Percentiles rank a stretch among this genome's conserved stretches.
Evolutionary conservation across 2,329 filamentous ascomycete species (phyloP).

Genomic region (Pseudopyricularia javanii): DNA sequence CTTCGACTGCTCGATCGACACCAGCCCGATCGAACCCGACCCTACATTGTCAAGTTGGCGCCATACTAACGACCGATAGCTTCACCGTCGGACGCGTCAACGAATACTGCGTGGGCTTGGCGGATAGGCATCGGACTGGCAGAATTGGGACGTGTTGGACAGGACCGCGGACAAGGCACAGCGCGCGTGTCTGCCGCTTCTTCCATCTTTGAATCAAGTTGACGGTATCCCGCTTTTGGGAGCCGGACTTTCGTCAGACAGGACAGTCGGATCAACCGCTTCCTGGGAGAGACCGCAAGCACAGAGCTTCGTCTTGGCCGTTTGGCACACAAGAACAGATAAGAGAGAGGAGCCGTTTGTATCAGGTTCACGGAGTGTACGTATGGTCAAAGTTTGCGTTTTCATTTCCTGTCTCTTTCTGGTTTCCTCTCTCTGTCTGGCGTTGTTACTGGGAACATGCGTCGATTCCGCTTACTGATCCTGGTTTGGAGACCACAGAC

Average conservation of each 20-base stretch:
- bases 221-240: background rate
- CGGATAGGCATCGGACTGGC: background rate
- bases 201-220: background rate
- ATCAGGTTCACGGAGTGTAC: slow-evolving; percentile 35
- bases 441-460: background rate
- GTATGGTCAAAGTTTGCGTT: slow-evolving; percentile 24
- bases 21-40: too few species aligned
- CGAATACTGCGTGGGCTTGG: background rate
- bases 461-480: slow-evolving; percentile 9
- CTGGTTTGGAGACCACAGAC: slow-evolving; percentile 8
- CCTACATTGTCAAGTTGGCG: too few species aligned
- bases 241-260: background rate
- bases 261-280: slow-evolving; percentile 1
- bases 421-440: background rate
- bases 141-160: background rate
- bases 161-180: background rate
- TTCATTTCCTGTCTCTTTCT: slow-evolving; percentile 9
- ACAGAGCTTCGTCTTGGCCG: slow-evolving; percentile 50
- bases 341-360: slow-evolving; percentile 9
- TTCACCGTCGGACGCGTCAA: background rate
- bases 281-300: slow-evolving; percentile 32
- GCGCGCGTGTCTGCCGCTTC: background rate
- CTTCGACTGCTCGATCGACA: too few species aligned
- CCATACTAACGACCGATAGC: too few species aligned
- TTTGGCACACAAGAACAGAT: background rate